These are phyloP conservation scores for Aphanoascus verrucosus DNA, from an alignment of 2,329 filamentous ascomycete genomes.

Conservation along the genomic window DNA sequence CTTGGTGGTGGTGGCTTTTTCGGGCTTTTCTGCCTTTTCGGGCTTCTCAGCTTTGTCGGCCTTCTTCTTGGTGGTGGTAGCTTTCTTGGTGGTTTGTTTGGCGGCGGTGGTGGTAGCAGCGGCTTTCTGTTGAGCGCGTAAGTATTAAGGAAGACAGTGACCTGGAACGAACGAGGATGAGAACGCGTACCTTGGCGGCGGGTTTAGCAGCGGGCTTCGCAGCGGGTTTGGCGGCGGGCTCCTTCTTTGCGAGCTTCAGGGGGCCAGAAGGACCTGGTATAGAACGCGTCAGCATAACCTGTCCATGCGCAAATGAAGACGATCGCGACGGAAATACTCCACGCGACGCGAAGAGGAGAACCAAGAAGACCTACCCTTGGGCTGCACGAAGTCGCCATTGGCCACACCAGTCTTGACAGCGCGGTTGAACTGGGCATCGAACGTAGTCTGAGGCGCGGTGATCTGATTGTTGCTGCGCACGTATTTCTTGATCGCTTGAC, in stretches of 20 bases:
- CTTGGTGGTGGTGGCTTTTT: constrained; percentile 40
- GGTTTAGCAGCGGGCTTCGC: constrained; percentile 34
- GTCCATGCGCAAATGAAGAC: constrained; percentile 4
- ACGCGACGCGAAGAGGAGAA: not conserved
- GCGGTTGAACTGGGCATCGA: constrained; percentile 74
- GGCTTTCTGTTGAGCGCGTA: constrained; percentile 10
- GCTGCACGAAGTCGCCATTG: constrained; percentile 75
- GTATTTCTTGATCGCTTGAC: constrained; percentile 66
- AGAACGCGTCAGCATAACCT: constrained; percentile 22
- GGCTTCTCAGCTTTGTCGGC: constrained; percentile 21
- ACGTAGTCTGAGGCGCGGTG: constrained; percentile 45
- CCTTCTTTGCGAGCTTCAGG: constrained; percentile 86
- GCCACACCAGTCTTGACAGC: constrained; percentile 73
- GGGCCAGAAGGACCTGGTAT: constrained; percentile 65
- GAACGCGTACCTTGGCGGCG: constrained; percentile 20
- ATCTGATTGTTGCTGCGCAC: constrained; percentile 58
- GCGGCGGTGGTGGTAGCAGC: constrained; percentile 15
- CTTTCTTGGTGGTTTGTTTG: constrained; percentile 27
- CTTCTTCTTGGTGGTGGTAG: constrained; percentile 23
- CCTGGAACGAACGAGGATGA: not conserved
- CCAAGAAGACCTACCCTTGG: constrained; percentile 59
- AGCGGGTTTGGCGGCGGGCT: constrained; percentile 37
- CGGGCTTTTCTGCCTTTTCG: constrained; percentile 34
- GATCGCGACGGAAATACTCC: not conserved
- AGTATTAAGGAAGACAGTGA: not conserved